These are phyloP conservation scores for Mucor piriformis DNA, from an alignment of 371 early-diverging fungal genomes.

Conservation along the genomic window DNA sequence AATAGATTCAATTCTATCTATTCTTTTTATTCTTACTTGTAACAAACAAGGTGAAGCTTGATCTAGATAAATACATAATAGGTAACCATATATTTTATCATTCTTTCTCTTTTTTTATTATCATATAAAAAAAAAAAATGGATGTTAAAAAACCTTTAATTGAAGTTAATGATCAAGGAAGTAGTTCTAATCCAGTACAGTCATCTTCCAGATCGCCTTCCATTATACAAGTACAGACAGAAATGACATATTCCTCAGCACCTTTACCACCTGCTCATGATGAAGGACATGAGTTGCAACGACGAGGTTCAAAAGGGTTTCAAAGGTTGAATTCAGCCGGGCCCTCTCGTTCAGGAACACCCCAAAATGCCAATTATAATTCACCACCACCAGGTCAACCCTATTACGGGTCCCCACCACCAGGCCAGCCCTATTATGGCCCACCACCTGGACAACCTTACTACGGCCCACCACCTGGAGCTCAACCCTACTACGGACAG, in stretches of 20 bases:
- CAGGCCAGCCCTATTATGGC: slow-evolving; percentile 1
- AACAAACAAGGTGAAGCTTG: background rate
- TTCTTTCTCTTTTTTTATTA: background rate
- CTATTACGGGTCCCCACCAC: slow-evolving; percentile 9
- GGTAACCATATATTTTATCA: background rate
- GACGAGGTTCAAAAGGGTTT: slow-evolving; percentile 9
- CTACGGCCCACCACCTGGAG: slow-evolving; percentile 12
- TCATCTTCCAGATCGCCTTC: slow-evolving; percentile 1
- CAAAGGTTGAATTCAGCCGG: slow-evolving; percentile 13
- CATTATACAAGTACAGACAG: background rate
- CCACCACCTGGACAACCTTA: slow-evolving; percentile 18
- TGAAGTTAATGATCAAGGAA: background rate
- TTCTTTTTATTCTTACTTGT: background rate
- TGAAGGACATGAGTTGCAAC: slow-evolving; percentile 10
- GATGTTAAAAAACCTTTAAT: slow-evolving; percentile 1
- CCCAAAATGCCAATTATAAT: background rate
- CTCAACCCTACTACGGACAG: slow-evolving; percentile 8
- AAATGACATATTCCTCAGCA: slow-evolving; percentile 4
- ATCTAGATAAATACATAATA: background rate
- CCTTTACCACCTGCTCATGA: slow-evolving; percentile 10
- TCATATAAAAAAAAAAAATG: background rate
- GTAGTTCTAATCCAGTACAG: slow-evolving; percentile 1
- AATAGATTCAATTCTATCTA: background rate
- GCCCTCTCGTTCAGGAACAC: slow-evolving; percentile 4
- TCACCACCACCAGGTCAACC: slow-evolving; percentile 16